Evolutionary conservation across 257 asterid genomes (phyloP), one percentile per base, ranked within the genome.

Genomic region (Voacanga thouarsii): DNA sequence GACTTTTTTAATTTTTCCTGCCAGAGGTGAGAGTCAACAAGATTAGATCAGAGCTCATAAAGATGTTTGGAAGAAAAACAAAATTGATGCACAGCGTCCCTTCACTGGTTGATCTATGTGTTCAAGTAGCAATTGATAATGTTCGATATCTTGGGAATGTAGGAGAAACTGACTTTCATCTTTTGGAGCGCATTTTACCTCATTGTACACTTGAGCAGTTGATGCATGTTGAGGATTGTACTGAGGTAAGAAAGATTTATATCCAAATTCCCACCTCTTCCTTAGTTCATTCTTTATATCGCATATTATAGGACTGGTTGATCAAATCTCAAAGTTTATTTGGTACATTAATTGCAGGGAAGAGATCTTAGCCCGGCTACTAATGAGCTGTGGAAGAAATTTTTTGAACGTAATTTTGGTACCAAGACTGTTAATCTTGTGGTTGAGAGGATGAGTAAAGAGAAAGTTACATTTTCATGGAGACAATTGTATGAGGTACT

Each of bases 291-390:
- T 23, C 60, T 72, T 24, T 51, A 51, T 7, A 15, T 63, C 72
- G 28, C 43, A 47, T 23, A 28, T 23, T n/a, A 16, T 76, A 44
- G 28, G 45, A 43, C 11, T 74, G 71, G 37, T 24, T 49, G 21
- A 28, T 63, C 50, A 19, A 12, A 19, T n/a, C 15, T 44, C 6
- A 12, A 1, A 60, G 24, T 39, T 12, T 3, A 51, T 75, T 28
- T 7, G 53, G 5, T 44, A 37, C 44, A 63, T 47, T 71, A 56
- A 23, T 85, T 87, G 65, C 83, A 96, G 98, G 96, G 80, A 72
- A 88, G 95, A 79, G 97, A 93, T 89, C 98, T 96, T 80, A 92
- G 95, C 80, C 89, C 96, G 1, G 89, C 87, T 49, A 93, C 98
- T 12, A 85, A 93, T 84, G 83, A 83, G 76, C 79, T 88, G 14